These are phyloP conservation scores for Candida albicans DNA, from an alignment of 1,139 yeast species.

Conservation along the genomic window DNA sequence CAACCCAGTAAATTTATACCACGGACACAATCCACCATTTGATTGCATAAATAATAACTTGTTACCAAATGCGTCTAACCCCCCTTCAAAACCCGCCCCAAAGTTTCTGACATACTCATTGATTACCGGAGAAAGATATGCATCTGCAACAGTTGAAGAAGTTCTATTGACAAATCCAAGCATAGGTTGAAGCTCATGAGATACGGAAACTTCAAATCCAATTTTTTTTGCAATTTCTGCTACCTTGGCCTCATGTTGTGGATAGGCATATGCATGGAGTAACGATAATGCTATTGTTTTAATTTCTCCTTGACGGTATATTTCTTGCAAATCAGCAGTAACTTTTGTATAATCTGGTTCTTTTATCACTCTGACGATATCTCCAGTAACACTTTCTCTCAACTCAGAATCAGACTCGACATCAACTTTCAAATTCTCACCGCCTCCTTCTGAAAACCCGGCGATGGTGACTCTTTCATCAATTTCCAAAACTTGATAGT, in stretches of 20 bases:
- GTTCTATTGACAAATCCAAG: slow-evolving; percentile 45
- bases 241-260: slow-evolving; percentile 37
- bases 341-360: slow-evolving; percentile 32
- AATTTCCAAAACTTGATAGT: slow-evolving; percentile 35
- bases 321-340: slow-evolving; percentile 21
- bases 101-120: slow-evolving; percentile 35
- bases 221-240: slow-evolving; percentile 37
- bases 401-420: slow-evolving; percentile 24
- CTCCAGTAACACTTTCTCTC: slow-evolving; percentile 37
- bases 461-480: slow-evolving; percentile 46
- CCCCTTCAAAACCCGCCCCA: slow-evolving; percentile 47
- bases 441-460: slow-evolving; percentile 44
- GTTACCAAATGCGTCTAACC: slow-evolving; percentile 43
- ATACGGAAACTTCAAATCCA: slow-evolving; percentile 42
- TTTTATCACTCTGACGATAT: slow-evolving; percentile 30
- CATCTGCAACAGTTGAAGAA: slow-evolving; percentile 48
- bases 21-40: slow-evolving; percentile 50
- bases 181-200: slow-evolving; percentile 46
- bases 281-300: slow-evolving; percentile 40
- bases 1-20: slow-evolving; percentile 49
- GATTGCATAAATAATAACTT: slow-evolving; percentile 48
- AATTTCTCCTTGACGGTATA: slow-evolving; percentile 28
- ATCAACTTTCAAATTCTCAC: slow-evolving; percentile 25
- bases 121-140: slow-evolving; percentile 43
- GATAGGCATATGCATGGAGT: slow-evolving; percentile 42